Conservation (phyloP, 2,329 filamentous ascomycete genomes). For the Colletotrichum nymphaeae region DNA sequence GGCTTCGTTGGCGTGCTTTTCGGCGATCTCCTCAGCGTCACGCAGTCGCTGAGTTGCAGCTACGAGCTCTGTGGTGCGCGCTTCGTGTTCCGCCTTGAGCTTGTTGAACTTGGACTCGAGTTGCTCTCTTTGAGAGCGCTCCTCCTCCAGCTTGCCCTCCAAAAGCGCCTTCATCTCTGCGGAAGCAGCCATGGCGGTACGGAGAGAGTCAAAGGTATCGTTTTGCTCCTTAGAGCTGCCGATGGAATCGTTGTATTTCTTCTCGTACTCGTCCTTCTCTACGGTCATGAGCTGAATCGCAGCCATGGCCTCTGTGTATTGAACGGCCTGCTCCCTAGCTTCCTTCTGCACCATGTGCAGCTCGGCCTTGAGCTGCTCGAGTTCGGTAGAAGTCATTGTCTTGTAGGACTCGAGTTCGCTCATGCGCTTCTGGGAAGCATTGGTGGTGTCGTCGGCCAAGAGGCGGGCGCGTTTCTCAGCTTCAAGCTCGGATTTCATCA, state of each 20-base stretch:
- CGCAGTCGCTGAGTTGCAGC: slow-evolving; percentile 77
- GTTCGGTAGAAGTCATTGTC: slow-evolving; percentile 84
- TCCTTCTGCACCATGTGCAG: slow-evolving; percentile 83
- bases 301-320: slow-evolving; percentile 80
- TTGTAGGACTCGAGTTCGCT: slow-evolving; percentile 85
- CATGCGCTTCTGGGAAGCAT: slow-evolving; percentile 85
- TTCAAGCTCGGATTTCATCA: slow-evolving; percentile 76
- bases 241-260: slow-evolving; percentile 74
- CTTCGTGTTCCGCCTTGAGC: slow-evolving; percentile 86
- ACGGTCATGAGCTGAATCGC: slow-evolving; percentile 80
- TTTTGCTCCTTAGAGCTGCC: slow-evolving; percentile 77
- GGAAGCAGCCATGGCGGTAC: slow-evolving; percentile 82
- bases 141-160: slow-evolving; percentile 86
- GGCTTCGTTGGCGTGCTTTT: slow-evolving; percentile 89
- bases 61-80: slow-evolving; percentile 81
- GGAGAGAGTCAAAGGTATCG: slow-evolving; percentile 78
- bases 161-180: slow-evolving; percentile 80
- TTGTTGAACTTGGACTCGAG: slow-evolving; percentile 81
- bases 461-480: slow-evolving; percentile 85
- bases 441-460: slow-evolving; percentile 88
- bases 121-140: slow-evolving; percentile 79
- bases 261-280: slow-evolving; percentile 84
- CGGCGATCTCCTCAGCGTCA: slow-evolving; percentile 88
- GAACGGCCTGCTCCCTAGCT: slow-evolving; percentile 83
- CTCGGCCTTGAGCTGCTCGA: slow-evolving; percentile 87